Conservation (phyloP, 768 basidiomycete genomes). For the Tylopilus balloui region DNA sequence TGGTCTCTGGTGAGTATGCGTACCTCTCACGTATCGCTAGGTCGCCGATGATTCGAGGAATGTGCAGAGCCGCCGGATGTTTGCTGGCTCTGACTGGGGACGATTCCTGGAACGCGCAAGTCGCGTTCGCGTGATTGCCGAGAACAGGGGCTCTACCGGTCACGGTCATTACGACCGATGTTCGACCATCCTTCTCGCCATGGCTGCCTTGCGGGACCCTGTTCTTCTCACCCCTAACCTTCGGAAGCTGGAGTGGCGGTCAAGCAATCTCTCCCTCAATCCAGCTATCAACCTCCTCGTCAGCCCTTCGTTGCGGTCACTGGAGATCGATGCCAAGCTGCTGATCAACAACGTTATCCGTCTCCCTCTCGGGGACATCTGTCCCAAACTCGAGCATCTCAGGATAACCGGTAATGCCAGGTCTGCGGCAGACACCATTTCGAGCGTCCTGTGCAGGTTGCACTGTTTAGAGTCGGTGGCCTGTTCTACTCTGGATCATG, state of each 20-base stretch:
- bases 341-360: conserved; percentile 8
- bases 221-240: conserved; percentile 24
- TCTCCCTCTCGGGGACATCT: conserved; percentile 12
- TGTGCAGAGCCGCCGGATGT: conserved; percentile 15
- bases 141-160: neutral
- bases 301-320: conserved; percentile 16
- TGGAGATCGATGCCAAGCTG: conserved; percentile 23
- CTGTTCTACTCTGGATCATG: conserved; percentile 20
- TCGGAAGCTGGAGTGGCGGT: conserved; percentile 17
- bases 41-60: neutral
- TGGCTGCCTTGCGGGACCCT: conserved; percentile 14
- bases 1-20: conserved; percentile 21
- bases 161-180: neutral
- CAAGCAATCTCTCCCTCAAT: neutral
- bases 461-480: conserved; percentile 11
- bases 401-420: conserved; percentile 23
- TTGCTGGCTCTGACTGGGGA: conserved; percentile 18
- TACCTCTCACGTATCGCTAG: neutral
- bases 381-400: conserved; percentile 16
- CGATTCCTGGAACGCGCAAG: conserved; percentile 16
- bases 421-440: conserved; percentile 10
- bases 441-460: conserved; percentile 12
- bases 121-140: conserved; percentile 13
- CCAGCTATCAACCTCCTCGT: conserved; percentile 21
- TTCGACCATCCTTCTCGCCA: conserved; percentile 11